Conservation (phyloP, 805 yeast species). For the Jamesozyma piceae region DNA sequence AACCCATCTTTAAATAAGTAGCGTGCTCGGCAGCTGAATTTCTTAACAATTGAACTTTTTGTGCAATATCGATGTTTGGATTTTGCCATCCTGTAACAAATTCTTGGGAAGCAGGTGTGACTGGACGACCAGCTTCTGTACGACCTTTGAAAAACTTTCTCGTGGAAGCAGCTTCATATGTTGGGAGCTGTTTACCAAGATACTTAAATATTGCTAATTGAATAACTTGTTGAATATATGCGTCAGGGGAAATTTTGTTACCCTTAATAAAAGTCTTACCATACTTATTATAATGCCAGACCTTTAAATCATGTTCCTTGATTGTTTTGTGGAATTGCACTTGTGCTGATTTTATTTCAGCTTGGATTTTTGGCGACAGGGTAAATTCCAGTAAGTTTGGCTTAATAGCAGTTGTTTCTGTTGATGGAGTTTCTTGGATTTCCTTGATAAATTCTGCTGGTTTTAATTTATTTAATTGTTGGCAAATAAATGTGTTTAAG, state of each 20-base stretch:
- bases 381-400: constrained; percentile 42
- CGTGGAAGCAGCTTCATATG: constrained; percentile 94
- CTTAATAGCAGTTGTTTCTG: neutral
- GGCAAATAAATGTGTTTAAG: constrained; percentile 66
- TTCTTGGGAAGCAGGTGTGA: constrained; percentile 56
- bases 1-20: constrained; percentile 62
- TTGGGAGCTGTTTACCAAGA: constrained; percentile 74
- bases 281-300: constrained; percentile 71
- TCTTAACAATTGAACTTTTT: constrained; percentile 59
- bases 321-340: constrained; percentile 44
- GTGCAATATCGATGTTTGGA: constrained; percentile 35
- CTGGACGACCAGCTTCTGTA: constrained; percentile 88
- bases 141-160: constrained; percentile 83
- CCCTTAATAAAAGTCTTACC: constrained; percentile 82
- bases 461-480: constrained; percentile 44
- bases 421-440: neutral
- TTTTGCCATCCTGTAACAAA: constrained; percentile 72
- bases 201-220: constrained; percentile 85
- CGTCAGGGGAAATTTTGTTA: constrained; percentile 86
- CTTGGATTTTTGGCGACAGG: constrained; percentile 42
- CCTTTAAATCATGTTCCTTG: constrained; percentile 60
- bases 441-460: constrained; percentile 18
- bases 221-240: constrained; percentile 80
- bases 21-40: constrained; percentile 69
- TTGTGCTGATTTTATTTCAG: constrained; percentile 48